Evolutionary conservation across 2,329 filamentous ascomycete genomes (phyloP).

Genomic region (Venturia asperata): DNA sequence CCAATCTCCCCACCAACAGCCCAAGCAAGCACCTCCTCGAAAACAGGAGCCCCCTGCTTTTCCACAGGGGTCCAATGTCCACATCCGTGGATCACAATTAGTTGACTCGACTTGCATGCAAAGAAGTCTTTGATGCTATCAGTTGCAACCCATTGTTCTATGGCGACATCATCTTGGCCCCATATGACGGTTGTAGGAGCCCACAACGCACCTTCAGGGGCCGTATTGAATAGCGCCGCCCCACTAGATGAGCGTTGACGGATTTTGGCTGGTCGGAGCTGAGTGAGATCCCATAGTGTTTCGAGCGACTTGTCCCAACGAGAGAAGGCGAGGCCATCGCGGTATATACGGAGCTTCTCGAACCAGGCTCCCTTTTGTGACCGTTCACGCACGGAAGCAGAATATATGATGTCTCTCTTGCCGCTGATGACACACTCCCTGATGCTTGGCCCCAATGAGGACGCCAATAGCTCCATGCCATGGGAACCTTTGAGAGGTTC

Average conservation of each 20-base stretch:
- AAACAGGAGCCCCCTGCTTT: slow-evolving; percentile 35
- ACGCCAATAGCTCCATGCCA: slow-evolving; percentile 44
- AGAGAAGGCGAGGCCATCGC: slow-evolving; percentile 40
- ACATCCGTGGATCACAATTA: slow-evolving; percentile 42
- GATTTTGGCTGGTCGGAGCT: slow-evolving; percentile 31
- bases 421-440: slow-evolving; percentile 32
- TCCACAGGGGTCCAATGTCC: slow-evolving; percentile 51
- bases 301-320: slow-evolving; percentile 48
- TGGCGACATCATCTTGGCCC: slow-evolving; percentile 46
- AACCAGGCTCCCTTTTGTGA: slow-evolving; percentile 40
- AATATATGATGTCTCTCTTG: slow-evolving; percentile 30
- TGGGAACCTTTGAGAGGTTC: slow-evolving; percentile 22
- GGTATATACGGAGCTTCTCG: slow-evolving; percentile 48
- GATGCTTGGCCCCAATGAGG: slow-evolving; percentile 44
- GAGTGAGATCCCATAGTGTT: slow-evolving; percentile 42
- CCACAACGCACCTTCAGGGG: slow-evolving; percentile 41
- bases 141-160: slow-evolving; percentile 43
- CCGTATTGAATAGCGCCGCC: slow-evolving; percentile 39
- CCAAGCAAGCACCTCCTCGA: slow-evolving; percentile 36
- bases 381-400: slow-evolving; percentile 35
- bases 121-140: slow-evolving; percentile 49
- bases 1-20: slow-evolving; percentile 26
- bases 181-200: slow-evolving; percentile 49
- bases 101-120: slow-evolving; percentile 39
- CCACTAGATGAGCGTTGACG: slow-evolving; percentile 29